A percentile compares a stretch with the other conserved stretches of the same genome.
These are phyloP conservation scores for Lecanoromycetidae sp. DNA, from an alignment of 2,329 filamentous ascomycete genomes.

Conservation along the genomic window DNA sequence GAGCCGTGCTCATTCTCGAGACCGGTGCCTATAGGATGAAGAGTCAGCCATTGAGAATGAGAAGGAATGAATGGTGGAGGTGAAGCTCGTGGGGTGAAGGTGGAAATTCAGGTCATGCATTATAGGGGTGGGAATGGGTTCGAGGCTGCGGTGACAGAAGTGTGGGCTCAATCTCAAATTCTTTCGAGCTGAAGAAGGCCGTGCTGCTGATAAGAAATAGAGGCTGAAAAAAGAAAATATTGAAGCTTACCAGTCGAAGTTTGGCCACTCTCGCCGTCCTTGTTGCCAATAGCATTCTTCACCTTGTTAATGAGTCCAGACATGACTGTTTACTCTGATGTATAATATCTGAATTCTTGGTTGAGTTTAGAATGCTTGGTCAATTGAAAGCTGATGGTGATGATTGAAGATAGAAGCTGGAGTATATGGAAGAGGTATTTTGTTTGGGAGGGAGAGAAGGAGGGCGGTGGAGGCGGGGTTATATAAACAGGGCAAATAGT, in stretches of 20 bases:
- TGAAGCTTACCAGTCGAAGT: conserved; percentile 6
- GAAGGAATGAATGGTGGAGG: not conserved
- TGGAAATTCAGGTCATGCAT: not conserved
- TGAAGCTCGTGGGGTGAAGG: not conserved
- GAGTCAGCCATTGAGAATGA: not conserved
- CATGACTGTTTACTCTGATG: conserved; percentile 14
- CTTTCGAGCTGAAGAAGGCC: too few relatives aligned
- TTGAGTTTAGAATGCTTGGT: not conserved
- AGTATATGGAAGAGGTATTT: not conserved
- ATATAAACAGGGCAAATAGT: not conserved
- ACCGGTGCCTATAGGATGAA: not conserved
- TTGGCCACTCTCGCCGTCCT: conserved; percentile 1
- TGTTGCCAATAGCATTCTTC: conserved; percentile 16
- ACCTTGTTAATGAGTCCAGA: conserved; percentile 19
- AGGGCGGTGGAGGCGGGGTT: not conserved
- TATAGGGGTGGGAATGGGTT: too few relatives aligned
- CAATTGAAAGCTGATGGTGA: not conserved
- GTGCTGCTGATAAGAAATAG: too few relatives aligned
- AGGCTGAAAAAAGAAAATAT: too few relatives aligned
- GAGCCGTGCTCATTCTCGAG: not conserved
- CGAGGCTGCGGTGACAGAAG: too few relatives aligned
- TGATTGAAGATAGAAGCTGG: not conserved
- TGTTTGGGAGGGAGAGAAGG: not conserved
- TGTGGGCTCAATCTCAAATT: too few relatives aligned
- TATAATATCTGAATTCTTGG: not conserved